These are phyloP conservation scores for Talaromyces sp. DNA, from an alignment of 2,329 filamentous ascomycete genomes.

Conservation along the genomic window DNA sequence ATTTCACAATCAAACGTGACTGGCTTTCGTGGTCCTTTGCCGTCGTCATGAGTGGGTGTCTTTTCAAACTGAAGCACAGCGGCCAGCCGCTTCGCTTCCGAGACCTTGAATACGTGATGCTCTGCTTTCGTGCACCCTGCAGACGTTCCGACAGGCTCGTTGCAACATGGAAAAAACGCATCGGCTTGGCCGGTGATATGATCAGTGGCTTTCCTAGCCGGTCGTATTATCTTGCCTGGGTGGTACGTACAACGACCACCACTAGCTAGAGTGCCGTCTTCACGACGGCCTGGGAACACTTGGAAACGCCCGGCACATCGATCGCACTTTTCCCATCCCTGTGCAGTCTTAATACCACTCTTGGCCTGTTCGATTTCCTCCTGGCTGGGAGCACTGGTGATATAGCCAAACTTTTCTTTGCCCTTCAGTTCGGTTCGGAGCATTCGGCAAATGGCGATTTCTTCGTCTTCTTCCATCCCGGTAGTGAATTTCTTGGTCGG, in stretches of 20 bases:
- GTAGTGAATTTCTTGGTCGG: constrained; percentile 59
- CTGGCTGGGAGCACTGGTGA: constrained; percentile 60
- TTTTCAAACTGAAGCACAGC: constrained; percentile 71
- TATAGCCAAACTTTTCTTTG: constrained; percentile 69
- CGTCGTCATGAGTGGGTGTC: constrained; percentile 54
- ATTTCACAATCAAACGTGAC: constrained; percentile 96
- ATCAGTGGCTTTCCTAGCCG: constrained; percentile 50
- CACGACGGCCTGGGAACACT: constrained; percentile 79
- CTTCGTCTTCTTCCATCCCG: constrained; percentile 62
- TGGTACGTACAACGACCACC: constrained; percentile 79
- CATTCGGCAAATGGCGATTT: constrained; percentile 59
- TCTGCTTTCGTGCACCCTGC: constrained; percentile 66
- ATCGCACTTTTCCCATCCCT: constrained; percentile 83
- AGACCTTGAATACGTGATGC: constrained; percentile 84
- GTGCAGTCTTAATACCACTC: constrained; percentile 59
- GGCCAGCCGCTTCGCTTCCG: constrained; percentile 69
- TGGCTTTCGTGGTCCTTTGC: constrained; percentile 31
- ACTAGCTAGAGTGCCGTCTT: constrained; percentile 68
- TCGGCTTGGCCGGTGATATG: constrained; percentile 51
- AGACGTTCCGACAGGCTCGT: constrained; percentile 65
- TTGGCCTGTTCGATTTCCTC: constrained; percentile 63
- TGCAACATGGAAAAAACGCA: constrained; percentile 72
- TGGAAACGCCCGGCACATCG: constrained; percentile 83
- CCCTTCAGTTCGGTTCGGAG: constrained; percentile 60
- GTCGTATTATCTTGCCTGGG: constrained; percentile 64